Evolutionary conservation across 202 grass and related monocot species (phyloP).

Genomic region (Setaria viridis): DNA sequence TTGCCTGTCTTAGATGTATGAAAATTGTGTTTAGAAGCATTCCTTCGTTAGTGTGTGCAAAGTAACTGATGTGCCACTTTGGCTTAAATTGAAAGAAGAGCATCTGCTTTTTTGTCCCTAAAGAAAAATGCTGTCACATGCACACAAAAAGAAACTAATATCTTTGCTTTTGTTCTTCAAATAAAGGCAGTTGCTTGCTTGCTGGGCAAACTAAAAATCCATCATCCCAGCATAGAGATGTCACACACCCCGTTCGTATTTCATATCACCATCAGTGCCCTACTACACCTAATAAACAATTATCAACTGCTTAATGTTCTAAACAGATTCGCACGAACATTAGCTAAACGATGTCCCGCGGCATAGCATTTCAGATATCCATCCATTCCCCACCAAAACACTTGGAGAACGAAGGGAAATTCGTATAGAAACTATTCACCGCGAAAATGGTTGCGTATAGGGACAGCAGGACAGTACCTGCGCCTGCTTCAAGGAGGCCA

Average conservation of each 20-base stretch:
- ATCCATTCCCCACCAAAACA: neutral
- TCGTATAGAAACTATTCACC: neutral
- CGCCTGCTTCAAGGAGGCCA: conserved; percentile 82
- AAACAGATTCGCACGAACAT: neutral
- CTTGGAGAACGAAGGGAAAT: neutral
- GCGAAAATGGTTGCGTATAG: neutral
- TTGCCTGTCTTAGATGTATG: neutral
- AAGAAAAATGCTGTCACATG: conserved; percentile 44
- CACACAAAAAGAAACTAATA: conserved; percentile 10
- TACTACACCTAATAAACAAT: neutral
- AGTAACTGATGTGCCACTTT: conserved; percentile 1
- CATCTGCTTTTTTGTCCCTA: conserved; percentile 12
- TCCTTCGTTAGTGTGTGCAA: neutral
- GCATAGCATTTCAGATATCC: neutral
- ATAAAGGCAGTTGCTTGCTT: conserved; percentile 39
- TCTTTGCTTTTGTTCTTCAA: conserved; percentile 41
- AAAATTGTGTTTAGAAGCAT: neutral
- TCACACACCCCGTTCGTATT: neutral
- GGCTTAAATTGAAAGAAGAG: conserved; percentile 34
- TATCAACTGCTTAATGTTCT: neutral
- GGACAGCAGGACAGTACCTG: conserved; percentile 47
- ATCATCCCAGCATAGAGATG: conserved; percentile 16
- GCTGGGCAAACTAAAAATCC: conserved; percentile 19
- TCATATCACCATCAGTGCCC: neutral
- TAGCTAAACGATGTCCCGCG: neutral